These are phyloP conservation scores for Salix purpurea DNA, from an alignment of 345 rosid species.

Conservation along the genomic window DNA sequence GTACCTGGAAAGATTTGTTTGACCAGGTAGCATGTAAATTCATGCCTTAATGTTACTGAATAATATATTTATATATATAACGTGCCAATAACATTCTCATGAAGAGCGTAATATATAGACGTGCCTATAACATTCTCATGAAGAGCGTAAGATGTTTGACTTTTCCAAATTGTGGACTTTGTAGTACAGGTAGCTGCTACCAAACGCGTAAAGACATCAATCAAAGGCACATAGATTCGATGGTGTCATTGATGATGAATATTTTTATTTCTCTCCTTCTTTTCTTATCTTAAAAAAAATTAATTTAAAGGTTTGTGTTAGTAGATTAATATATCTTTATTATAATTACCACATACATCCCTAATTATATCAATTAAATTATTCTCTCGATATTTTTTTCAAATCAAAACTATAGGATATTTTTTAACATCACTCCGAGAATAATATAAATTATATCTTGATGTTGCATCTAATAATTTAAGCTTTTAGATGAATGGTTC, in stretches of 20 bases:
- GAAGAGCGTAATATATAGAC: not conserved
- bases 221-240: not conserved
- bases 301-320: too few relatives aligned
- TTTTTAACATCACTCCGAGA: too few relatives aligned
- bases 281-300: too few relatives aligned
- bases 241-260: not conserved
- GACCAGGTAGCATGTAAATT: not conserved
- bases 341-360: too few relatives aligned
- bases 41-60: not conserved
- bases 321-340: too few relatives aligned
- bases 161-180: not conserved
- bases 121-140: not conserved
- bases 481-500: fast-evolving
- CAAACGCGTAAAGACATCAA: not conserved
- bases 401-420: too few relatives aligned
- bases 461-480: fast-evolving
- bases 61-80: not conserved
- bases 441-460: too few relatives aligned
- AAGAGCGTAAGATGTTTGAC: not conserved
- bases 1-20: not conserved
- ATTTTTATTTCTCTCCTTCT: too few relatives aligned
- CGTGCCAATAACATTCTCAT: not conserved
- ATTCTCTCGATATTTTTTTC: too few relatives aligned
- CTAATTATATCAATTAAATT: too few relatives aligned
- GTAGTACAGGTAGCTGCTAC: not conserved